Conservation (phyloP, 768 basidiomycete genomes). For the Cyclocybe cylindracea region DNA sequence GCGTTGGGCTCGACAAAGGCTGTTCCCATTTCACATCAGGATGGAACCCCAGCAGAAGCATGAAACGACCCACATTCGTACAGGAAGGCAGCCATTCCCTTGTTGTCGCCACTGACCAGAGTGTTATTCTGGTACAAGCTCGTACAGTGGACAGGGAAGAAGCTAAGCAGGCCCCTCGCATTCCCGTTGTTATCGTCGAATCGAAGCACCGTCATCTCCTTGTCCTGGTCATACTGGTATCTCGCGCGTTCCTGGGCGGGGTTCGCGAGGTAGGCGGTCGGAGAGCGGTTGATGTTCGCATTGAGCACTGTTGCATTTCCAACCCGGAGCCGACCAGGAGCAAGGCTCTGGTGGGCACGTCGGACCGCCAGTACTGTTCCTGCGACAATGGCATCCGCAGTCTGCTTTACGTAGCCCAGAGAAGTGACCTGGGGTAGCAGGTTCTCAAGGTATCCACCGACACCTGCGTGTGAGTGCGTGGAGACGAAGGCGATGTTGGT, state of each 20-base stretch:
- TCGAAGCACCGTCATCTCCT: conserved; percentile 66
- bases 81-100: conserved; percentile 82
- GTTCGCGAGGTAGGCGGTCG: conserved; percentile 76
- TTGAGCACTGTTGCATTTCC: conserved; percentile 71
- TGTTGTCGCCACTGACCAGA: conserved; percentile 79
- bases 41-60: not conserved
- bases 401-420: conserved; percentile 70
- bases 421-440: conserved; percentile 77
- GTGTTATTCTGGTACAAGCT: conserved; percentile 86
- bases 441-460: conserved; percentile 79
- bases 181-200: conserved; percentile 62
- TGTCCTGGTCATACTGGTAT: conserved; percentile 75
- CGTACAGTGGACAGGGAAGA: conserved; percentile 80
- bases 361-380: conserved; percentile 71
- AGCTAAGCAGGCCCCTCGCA: conserved; percentile 68
- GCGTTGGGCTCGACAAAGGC: conserved; percentile 63
- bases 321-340: conserved; percentile 56
- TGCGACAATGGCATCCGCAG: conserved; percentile 69
- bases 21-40: conserved; percentile 23
- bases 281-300: conserved; percentile 75
- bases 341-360: conserved; percentile 63
- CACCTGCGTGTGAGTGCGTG: conserved; percentile 78
- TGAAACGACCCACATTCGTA: conserved; percentile 58
- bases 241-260: conserved; percentile 66
- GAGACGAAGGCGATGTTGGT: conserved; percentile 76